Base-by-base conservation (phyloP, 1,139 yeast species). In the Casaregolazyma lundiana region DNA sequence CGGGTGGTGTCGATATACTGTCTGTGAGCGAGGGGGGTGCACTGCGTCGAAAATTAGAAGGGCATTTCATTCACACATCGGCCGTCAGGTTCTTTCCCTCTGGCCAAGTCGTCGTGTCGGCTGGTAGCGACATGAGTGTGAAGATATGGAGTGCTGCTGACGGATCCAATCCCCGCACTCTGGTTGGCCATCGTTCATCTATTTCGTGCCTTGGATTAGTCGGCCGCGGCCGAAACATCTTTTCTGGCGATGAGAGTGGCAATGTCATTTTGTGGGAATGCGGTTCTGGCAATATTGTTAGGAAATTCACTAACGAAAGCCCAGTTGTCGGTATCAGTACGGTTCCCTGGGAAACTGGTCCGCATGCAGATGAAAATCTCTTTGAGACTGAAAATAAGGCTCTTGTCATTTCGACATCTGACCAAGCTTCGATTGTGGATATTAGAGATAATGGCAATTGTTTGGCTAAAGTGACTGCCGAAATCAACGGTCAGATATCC, bases 251-350 rank as follows among this genome's bases (percentile, higher is more conserved):
- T 1, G 22, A 20, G 4, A 84, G 80, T 57, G 84, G 85, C 0
- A 60, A 75, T 0, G 68, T 81, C 1, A 68, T 66, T 39, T 57
- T 85, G 35, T 84, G 88, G 89, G 92, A 85, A 55, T 76, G 85
- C 57, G 82, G 85, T 0, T 60, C 75, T 1, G 86, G 81, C 0
- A 47, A 60, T 16, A 59, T 64, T 2, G 59, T 82, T 6, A 64
- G 72, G 51, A 62, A 65, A 2, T 70, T 79, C 44, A 47, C 49
- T 2, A 62, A 46, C 18, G 49, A 35, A 4, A 38, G 35, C 34
- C 46, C 52, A 9, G 57, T 50, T 13, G 29, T 36, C 18, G 39
- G 39, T n/a, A 24, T 41, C 8, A 17, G 16, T 9, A n/a, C 19
- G 22, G 16, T n/a, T 5, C 17, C 34, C 8, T 24, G 21, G 21